Conservation (phyloP, 495 filamentous ascomycete genomes). For the Lasiosphaeria hispida region DNA sequence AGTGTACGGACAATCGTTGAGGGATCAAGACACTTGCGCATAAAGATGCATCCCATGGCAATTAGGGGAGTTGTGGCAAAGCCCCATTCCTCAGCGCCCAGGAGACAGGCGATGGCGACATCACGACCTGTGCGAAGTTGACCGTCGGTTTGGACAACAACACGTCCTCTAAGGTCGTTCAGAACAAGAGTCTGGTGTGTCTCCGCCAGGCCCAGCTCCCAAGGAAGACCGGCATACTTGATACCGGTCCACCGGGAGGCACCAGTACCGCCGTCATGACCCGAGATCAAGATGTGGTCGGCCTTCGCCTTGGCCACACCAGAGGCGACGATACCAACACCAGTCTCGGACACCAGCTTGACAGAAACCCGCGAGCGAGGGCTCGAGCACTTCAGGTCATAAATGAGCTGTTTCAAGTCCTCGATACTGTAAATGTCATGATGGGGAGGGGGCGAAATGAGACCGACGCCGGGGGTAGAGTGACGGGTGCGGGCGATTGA, state of each 20-base stretch:
- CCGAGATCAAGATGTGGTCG: conserved; percentile 96
- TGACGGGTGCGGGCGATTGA: conserved; percentile 95
- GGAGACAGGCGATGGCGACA: conserved; percentile 91
- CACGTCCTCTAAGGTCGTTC: conserved; percentile 94
- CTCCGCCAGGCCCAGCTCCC: conserved; percentile 97
- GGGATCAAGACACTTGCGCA: conserved; percentile 74
- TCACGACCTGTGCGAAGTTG: conserved; percentile 93
- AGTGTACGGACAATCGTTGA: too few species aligned
- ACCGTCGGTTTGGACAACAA: conserved; percentile 96
- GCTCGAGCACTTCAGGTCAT: conserved; percentile 97
- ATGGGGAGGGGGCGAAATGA: conserved; percentile 98
- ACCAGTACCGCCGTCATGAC: conserved; percentile 97
- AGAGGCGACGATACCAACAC: conserved; percentile 96
- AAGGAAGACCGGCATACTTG: conserved; percentile 97
- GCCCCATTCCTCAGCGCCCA: conserved; percentile 97
- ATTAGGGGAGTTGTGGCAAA: conserved; percentile 98
- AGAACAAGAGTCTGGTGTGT: conserved; percentile 98
- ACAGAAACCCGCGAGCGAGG: conserved; percentile 94
- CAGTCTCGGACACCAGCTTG: conserved; percentile 97
- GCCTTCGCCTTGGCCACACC: conserved; percentile 99
- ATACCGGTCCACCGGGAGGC: conserved; percentile 99
- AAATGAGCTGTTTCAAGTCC: conserved; percentile 98
- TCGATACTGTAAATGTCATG: conserved; percentile 99
- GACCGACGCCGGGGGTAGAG: conserved; percentile 96
- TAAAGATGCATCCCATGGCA: conserved; percentile 97